Base-by-base conservation (phyloP, 495 filamentous ascomycete genomes). In the Pyrenopolyporus hunteri region DNA sequence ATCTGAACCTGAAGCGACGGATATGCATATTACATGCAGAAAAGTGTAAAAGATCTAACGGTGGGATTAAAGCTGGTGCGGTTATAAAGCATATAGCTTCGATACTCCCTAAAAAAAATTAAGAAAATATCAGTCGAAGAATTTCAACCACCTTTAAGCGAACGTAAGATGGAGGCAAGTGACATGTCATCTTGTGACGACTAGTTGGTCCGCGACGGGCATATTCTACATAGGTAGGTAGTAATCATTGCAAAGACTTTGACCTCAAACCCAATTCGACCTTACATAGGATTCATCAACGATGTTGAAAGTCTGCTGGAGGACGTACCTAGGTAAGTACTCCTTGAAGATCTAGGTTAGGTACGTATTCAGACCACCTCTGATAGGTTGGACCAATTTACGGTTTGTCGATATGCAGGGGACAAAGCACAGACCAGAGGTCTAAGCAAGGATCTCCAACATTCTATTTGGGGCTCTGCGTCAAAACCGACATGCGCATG, bases 391-490 rank as follows among this genome's bases (percentile, higher is more conserved):
- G 26, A 32, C 39, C 23, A 26, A 50, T 63, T 46, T 63, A 55
- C 58, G 46, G n/a, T 58, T 63, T 58, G 59, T 59, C 53, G 58
- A 67, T 63, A 57, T 67, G 64, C 63, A 66, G 57, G 63, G 63
- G 63, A 25, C 45, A 33, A 48, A 52, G 63, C 63, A 61, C 52
- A 23, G 52, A 35, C 63, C 63, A 52, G 42, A 2, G 43, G 39
- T 19, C 63, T 42, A 57, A 59, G 22, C 63, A 61, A 52, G 63
- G 63, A 57, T 66, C 63, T 49, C 46, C 63, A 57, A 57, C 35
- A 42, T 66, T 66, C 63, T 66, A 66, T 66, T 66, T 66, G 63
- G 63, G 63, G 63, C 63, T 66, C 63, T 66, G 63, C 63, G 56
- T 60, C 46, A 52, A 66, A 59, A 56, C 54, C 48, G 61, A 64